Evolutionary conservation across 768 basidiomycete genomes (phyloP).

Genomic region (Termitomyces bulborhizus): DNA sequence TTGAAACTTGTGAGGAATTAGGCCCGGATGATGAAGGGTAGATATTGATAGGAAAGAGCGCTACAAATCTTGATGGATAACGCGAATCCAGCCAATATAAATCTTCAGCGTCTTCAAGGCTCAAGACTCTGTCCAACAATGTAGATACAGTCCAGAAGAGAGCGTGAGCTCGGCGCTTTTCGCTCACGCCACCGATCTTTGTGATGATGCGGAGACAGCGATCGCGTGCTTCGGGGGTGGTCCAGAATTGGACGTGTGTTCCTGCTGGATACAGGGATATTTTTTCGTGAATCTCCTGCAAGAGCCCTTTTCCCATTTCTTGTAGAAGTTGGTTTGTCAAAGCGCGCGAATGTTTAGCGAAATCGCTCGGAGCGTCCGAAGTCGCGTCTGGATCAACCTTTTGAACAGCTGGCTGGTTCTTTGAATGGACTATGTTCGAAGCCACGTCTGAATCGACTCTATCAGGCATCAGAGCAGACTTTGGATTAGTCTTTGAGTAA

Average conservation of each 20-base stretch:
- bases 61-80: constrained; percentile 44
- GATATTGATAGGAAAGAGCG: constrained; percentile 52
- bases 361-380: constrained; percentile 25
- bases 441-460: background rate
- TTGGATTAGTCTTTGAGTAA: constrained; percentile 14
- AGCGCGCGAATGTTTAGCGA: constrained; percentile 59
- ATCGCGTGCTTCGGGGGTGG: constrained; percentile 68
- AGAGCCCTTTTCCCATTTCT: constrained; percentile 59
- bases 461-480: constrained; percentile 6
- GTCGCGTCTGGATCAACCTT: constrained; percentile 20
- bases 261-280: constrained; percentile 20
- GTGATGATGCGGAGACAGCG: constrained; percentile 71
- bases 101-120: constrained; percentile 27
- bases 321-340: constrained; percentile 67
- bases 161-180: constrained; percentile 57
- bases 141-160: constrained; percentile 39
- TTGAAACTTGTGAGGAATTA: constrained; percentile 5
- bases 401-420: constrained; percentile 5
- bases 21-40: constrained; percentile 28
- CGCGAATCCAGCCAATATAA: constrained; percentile 63
- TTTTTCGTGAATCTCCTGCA: constrained; percentile 57
- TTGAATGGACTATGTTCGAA: background rate
- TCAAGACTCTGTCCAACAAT: constrained; percentile 7
- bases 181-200: constrained; percentile 71
- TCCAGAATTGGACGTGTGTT: constrained; percentile 60